These are phyloP conservation scores for Naganishia kalamii DNA, from an alignment of 768 basidiomycete species.

Conservation along the genomic window DNA sequence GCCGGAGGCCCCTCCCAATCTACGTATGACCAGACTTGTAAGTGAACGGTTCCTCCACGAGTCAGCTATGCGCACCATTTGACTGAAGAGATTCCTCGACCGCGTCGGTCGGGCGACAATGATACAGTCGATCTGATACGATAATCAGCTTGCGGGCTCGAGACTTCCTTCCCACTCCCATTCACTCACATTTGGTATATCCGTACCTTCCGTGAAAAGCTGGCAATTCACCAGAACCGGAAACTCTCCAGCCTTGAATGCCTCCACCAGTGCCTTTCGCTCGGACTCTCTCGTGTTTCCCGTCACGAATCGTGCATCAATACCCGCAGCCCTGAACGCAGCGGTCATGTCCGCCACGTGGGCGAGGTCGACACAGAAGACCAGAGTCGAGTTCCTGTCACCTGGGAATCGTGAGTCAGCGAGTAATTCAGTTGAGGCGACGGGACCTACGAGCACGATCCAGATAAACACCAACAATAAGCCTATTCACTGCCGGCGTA, in stretches of 20 bases:
- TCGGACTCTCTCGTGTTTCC: conserved; percentile 61
- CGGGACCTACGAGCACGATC: conserved; percentile 65
- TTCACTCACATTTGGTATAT: conserved; percentile 64
- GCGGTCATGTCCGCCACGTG: conserved; percentile 72
- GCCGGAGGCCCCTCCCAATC: conserved; percentile 88
- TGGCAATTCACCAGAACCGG: conserved; percentile 85
- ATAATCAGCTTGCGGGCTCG: conserved; percentile 1
- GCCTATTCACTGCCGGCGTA: conserved; percentile 64
- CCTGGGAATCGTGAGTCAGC: conserved; percentile 40
- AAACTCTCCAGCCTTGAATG: conserved; percentile 66
- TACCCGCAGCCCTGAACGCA: conserved; percentile 63
- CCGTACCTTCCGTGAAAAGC: conserved; percentile 82
- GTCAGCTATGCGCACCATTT: conserved; percentile 63
- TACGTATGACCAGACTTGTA: conserved; percentile 36
- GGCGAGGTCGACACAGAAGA: conserved; percentile 81
- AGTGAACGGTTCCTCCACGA: neutral
- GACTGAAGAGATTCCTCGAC: conserved; percentile 79
- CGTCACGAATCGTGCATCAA: conserved; percentile 78
- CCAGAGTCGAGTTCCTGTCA: conserved; percentile 72
- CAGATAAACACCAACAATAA: conserved; percentile 77
- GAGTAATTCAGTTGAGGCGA: neutral
- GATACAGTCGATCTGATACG: conserved; percentile 68
- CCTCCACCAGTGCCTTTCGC: conserved; percentile 59
- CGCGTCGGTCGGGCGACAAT: conserved; percentile 80
- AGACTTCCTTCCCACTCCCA: neutral